phyloP scores from a whole-genome alignment of 2,329 filamentous ascomycete species.

The Lachnellula suecica region DNA sequence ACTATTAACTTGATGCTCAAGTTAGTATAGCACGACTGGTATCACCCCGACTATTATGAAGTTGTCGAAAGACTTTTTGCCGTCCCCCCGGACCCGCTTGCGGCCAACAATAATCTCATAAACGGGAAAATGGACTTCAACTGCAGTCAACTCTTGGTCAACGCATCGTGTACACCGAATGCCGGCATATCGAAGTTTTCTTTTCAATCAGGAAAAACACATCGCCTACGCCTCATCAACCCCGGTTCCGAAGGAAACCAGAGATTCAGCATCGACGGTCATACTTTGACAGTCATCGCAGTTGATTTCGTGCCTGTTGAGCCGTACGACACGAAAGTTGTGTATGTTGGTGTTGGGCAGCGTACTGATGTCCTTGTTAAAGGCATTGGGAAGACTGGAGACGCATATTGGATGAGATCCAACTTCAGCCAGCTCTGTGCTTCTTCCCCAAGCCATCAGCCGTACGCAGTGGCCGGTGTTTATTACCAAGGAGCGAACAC shows the following conservation, averaged over 20 bases:
- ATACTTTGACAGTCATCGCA: constrained; percentile 60
- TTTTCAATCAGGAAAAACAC: constrained; percentile 35
- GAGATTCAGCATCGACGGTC: constrained; percentile 45
- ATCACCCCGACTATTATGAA: constrained; percentile 43
- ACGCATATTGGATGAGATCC: constrained; percentile 55
- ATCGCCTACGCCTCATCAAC: constrained; percentile 47
- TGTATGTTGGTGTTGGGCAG: constrained; percentile 60
- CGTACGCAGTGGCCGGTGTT: constrained; percentile 55
- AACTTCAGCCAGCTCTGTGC: constrained; percentile 37
- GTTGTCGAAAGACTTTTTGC: constrained; percentile 42
- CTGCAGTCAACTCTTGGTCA: not conserved
- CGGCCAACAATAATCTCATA: constrained; percentile 20
- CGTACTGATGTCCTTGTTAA: constrained; percentile 42
- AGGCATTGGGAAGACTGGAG: constrained; percentile 38
- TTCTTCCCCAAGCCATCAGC: constrained; percentile 47
- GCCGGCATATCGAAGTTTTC: constrained; percentile 27
- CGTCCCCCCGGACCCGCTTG: not conserved
- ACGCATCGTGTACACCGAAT: constrained; percentile 8
- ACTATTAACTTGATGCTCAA: too few species aligned
- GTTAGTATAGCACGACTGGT: too few species aligned
- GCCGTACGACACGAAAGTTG: constrained; percentile 32
- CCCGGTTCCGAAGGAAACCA: constrained; percentile 42
- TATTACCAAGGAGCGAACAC: too few species aligned
- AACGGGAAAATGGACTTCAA: constrained; percentile 20
- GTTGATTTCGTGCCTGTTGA: constrained; percentile 54